These are phyloP conservation scores for Phytophthora rubi DNA, from an alignment of 352 stramenopile species.

Conservation along the genomic window DNA sequence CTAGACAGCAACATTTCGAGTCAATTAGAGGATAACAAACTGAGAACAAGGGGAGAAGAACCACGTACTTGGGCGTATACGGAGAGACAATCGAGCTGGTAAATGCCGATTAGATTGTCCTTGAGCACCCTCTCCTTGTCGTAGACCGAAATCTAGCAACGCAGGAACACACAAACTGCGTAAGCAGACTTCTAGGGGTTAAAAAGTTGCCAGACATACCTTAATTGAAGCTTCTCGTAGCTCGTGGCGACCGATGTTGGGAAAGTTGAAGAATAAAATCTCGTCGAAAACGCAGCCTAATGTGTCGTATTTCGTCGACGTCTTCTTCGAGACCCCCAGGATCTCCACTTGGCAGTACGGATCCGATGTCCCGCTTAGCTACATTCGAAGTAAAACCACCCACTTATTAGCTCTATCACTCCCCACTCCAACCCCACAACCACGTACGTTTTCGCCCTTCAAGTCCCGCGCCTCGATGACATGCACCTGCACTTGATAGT, in stretches of 20 bases:
- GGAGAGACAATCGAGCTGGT: slow-evolving; percentile 83
- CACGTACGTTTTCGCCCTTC: slow-evolving; percentile 85
- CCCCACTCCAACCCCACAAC: background rate
- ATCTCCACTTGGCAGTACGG: slow-evolving; percentile 88
- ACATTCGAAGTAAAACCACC: background rate
- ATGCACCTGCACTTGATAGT: slow-evolving; percentile 89
- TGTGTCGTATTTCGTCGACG: slow-evolving; percentile 80
- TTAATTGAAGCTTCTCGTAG: slow-evolving; percentile 75
- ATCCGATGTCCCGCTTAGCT: slow-evolving; percentile 89
- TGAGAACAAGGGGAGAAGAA: background rate
- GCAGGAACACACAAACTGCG: background rate
- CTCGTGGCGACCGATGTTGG: slow-evolving; percentile 79
- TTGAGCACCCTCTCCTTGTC: slow-evolving; percentile 74
- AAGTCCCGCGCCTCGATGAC: slow-evolving; percentile 89
- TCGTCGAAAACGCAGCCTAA: slow-evolving; percentile 92
- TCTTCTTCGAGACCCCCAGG: slow-evolving; percentile 74
- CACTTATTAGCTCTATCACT: background rate
- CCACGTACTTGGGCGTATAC: slow-evolving; percentile 70
- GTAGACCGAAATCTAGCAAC: slow-evolving; percentile 64
- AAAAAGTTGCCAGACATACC: slow-evolving; percentile 26
- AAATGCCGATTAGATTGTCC: slow-evolving; percentile 87
- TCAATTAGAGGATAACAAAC: background rate
- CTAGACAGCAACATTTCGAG: slow-evolving; percentile 26
- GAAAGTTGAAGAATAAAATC: slow-evolving; percentile 90
- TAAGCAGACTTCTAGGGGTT: background rate